Base-by-base conservation (phyloP, 1,139 yeast genomes). In the Taphrina flavorubra region DNA sequence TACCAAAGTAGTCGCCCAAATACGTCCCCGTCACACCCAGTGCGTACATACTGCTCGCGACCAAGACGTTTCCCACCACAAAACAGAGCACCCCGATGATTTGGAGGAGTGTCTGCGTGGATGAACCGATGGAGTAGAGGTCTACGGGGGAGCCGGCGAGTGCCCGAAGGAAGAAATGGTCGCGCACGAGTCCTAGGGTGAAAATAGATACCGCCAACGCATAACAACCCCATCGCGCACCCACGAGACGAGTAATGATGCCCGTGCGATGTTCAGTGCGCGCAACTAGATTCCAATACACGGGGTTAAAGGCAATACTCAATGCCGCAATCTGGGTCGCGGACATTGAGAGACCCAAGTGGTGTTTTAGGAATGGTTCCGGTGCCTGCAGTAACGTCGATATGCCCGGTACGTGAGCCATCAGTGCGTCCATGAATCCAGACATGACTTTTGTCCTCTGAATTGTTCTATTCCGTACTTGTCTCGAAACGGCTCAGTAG, bases 11-110 rank as follows among this genome's bases (percentile, higher is more conserved):
- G 79, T 94, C 99, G 49, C 99, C 99, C 72, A 94, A 81, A 76
- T 94, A 94, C 20, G 99, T 94, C 16, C 99, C 99, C 11, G 97
- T 92, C 72, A 94, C 86, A 31, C 99, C 99, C 73, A 94, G 83
- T n/a, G 89, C 88, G 81, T 86, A 94, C 98, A 94, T 94, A 49
- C 97, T 90, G 37, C 87, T 80, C 56, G 89, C 73, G 0, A 92
- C 98, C 69, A 94, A 84, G 8, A 90, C 79, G 73, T 92, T 92
- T 40, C 99, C 99, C 67, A 82, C 77, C 0, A 78, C 85, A 74
- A 92, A 36, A 18, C 20, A 2, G 14, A 37, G 18, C n/a, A 31
- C 58, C 25, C 53, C 53, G n/a, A n/a, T 2, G 7, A 6, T n/a
- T 34, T 49, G 53, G 2, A 49, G 36, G 85, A 78, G 76, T 82